phyloP scores from a whole-genome alignment of 495 filamentous ascomycete species.

The Platismatia glauca region DNA sequence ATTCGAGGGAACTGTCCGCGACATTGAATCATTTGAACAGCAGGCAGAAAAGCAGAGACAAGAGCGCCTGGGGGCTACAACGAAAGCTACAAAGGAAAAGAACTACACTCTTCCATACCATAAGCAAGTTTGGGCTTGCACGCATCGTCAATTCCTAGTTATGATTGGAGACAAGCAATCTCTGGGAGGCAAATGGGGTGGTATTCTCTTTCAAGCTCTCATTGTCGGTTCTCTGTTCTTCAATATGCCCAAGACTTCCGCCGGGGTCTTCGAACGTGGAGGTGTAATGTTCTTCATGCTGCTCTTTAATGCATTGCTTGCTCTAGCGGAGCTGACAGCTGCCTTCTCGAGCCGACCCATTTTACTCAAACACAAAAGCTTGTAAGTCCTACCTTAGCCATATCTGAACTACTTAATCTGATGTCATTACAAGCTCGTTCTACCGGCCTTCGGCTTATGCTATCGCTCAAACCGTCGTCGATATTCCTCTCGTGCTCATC shows the following conservation, averaged over 20 bases:
- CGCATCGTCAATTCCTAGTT: constrained; percentile 55
- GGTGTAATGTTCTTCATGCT: constrained; percentile 65
- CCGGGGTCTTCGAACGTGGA: constrained; percentile 41
- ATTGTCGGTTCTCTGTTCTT: constrained; percentile 74
- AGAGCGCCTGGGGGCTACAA: constrained; percentile 38
- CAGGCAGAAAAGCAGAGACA: constrained; percentile 39
- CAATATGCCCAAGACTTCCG: constrained; percentile 51
- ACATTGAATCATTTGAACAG: constrained; percentile 44
- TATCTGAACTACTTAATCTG: not conserved
- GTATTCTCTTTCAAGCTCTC: constrained; percentile 61
- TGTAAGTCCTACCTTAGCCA: constrained; percentile 10
- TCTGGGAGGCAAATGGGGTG: constrained; percentile 41
- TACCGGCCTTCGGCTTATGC: constrained; percentile 74
- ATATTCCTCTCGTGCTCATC: constrained; percentile 60
- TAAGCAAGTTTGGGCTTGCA: constrained; percentile 59
- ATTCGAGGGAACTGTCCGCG: constrained; percentile 29
- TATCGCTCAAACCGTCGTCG: constrained; percentile 66
- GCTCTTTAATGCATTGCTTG: constrained; percentile 72
- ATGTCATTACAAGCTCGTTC: constrained; percentile 43
- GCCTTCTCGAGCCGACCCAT: constrained; percentile 65
- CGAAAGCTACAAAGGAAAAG: constrained; percentile 47
- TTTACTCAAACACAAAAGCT: constrained; percentile 73
- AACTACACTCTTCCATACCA: constrained; percentile 58
- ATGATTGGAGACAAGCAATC: constrained; percentile 53
- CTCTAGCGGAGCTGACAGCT: constrained; percentile 64